Evolutionary conservation across 2,329 filamentous ascomycete species (phyloP), one percentile per base, ranked within the genome.

Genomic region (Epichloe sylvatica): DNA sequence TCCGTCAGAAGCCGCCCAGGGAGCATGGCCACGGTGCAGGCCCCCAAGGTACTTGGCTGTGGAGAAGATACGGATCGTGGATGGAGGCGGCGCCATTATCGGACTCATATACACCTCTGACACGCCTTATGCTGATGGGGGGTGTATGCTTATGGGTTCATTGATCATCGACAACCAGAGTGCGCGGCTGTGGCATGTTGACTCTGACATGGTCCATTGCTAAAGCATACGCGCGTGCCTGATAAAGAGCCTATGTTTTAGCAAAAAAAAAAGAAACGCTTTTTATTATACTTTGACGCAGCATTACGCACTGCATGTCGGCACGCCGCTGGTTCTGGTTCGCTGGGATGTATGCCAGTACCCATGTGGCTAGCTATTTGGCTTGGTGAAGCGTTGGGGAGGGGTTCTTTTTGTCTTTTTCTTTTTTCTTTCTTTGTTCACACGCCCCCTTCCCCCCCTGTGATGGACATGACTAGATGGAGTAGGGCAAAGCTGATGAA

Each of bases 61-160:
- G 51, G 49, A 55, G 53, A 53, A 50, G 45, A 21, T 48, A 52
- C 45, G 47, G 47, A 51, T 50, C 52, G 49, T 48, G 49, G 44
- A 46, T 38, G 36, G 49, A 37, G 43, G 45, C 46, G 48, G 46
- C 51, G 43, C 51, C 51, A 45, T 39, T 36, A 43, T 47, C 34
- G 42, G 46, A 45, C 33, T 44, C 40, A 33, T 42, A 44, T 45
- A 44, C 48, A 19, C 12, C 23, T 15, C 33, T 25, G 36, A 35
- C 45, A 40, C 33, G 19, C 45, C 45, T 35, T 11, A 17, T 33
- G 36, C 40, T 25, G 37, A 5, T 7, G 34, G 41, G 46, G 46
- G 49, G 49, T 11, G 49, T 51, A 37, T 45, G 49, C 36, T 40
- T 51, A 40, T 17, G 35, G 41, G 39, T 23, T 19, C 9, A 44